Base-by-base conservation (phyloP, 129 eudicot genomes). In the Centrapalus pauciflorus region DNA sequence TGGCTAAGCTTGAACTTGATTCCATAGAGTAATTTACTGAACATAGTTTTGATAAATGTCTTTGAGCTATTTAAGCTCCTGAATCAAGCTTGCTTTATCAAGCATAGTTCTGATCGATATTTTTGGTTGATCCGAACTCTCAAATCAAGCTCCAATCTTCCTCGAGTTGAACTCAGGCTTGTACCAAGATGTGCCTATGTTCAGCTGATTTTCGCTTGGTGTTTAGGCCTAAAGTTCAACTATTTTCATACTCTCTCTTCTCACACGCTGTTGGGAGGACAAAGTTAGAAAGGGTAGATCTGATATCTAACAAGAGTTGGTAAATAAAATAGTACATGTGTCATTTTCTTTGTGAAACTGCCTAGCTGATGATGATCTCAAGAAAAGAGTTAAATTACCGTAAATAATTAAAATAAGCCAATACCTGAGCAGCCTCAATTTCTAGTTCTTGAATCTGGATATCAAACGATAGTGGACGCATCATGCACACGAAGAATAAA, bases 341-440 rank as follows among this genome's bases (percentile, higher is more conserved):
- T 37, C 20, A n/a, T 5, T 37, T 61, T 61, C 21, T 24, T 12
- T 40, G 25, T 38, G 33, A 38, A 12, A 37, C 26, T 27, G 69
- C 69, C n/a, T 45, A 21, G 1, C 11, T 23, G 50, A 5, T 41
- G 26, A 43, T 43, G 24, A 61, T 51, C 26, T 51, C 23, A 62
- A 20, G 12, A 12, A 46, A 43, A 69, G 2, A 68, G 35, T 38
- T 1, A 27, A 70, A 50, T 2, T 19, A 37, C 5, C 0, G 43
- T 25, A 41, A 4, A 50, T 12, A 32, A 17, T 25, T 45, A 61
- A 58, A 17, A 62, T 26, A 49, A 50, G 8, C 23, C 17, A 58
- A 13, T 76, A 87, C 95, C 95, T 83, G 71, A 55, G 90, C 95
- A n/a, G 79, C 95, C 72, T 80, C 89, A 52, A 87, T 87, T 75